Base-by-base conservation (phyloP, 2,329 filamentous ascomycete species). In the Rhinocladiella similis region DNA sequence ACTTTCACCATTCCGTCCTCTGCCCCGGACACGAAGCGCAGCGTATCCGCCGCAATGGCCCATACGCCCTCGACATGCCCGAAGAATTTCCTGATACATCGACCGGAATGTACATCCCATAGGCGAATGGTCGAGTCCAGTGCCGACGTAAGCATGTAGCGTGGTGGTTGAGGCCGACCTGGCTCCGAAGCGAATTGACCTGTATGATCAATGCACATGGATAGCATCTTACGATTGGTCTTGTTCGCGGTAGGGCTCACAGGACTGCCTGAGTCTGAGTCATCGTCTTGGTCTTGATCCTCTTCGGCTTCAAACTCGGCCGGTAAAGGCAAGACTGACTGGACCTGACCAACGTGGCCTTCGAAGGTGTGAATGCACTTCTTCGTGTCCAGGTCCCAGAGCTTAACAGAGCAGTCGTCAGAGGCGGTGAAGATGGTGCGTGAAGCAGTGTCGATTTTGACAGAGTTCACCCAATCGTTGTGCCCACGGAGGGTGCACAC, bases 41-140 rank as follows among this genome's bases (percentile, higher is more conserved):
- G 77, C 1, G 89, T 92, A 73, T 97, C 93, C 2, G 90, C 93
- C 0, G 89, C 90, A 2, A 99, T 80, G 5, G 90, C 89, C 94
- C 94, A 99, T 18, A 99, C 88, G 29, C 94, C 94, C 72, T 99
- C 94, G 19, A 99, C 83, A 68, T 99, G 94, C 0, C 94, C 94
- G 70, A 97, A 99, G 78, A 97, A 96, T 29, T 91, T 96, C 60
- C 91, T 89, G 33, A 97, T 80, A 67, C 90, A 96, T 61, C 85
- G 84, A 36, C 90, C 91, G 0, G 88, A 88, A 4, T 83, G 83
- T 1, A 91, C 89, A 70, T 97, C 91, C 93, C 94, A 99, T 18
- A 97, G 81, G 10, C 93, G 87, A 61, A 97, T 90, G 0, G 91
- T 97, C 55, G 87, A 89, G 72, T 99, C 94, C 16, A 99, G 82